Evolutionary conservation across 768 basidiomycete genomes (phyloP), one percentile per base, ranked within the genome.

Genomic region (Russula virescens): DNA sequence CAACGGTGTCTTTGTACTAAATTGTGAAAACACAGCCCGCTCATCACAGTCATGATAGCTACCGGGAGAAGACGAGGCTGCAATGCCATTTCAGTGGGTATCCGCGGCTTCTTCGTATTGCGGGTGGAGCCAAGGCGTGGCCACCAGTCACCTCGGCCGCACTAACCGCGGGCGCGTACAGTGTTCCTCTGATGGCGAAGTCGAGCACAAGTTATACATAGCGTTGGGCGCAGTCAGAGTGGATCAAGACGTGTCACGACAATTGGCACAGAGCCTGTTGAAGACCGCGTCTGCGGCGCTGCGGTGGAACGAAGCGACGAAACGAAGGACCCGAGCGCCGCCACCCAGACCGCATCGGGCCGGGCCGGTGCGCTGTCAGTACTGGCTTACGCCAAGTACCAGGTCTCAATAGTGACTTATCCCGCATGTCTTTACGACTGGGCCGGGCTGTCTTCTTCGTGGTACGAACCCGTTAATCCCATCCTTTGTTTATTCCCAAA

Each of bases 81-180:
- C n/a, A n/a, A n/a, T 7, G 91, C 95, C 14, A 91, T 98, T 50
- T 94, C 91, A 2, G 98, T 99, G 96, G 97, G 97, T 64, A 90
- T 99, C 45, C 97, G 97, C 57, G 96, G 96, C 21, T 98, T 96
- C 81, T 87, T 99, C 53, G 94, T 94, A 3, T 94, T 95, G 1
- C 92, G 98, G 75, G 89, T 96, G 34, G 97, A 99, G n/a, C n/a
- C n/a, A n/a, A n/a, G n/a, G 74, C 87, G 94, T 49, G 96, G 98
- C 72, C 90, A 97, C 74, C 95, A 88, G 86, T 50, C 97, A 89
- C 75, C 83, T 89, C 34, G 83, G 80, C 31, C 80, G 82, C 43
- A 82, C 86, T 63, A 95, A 91, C 13, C 78, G 86, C 47, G 81
- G 86, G 19, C 87, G 95, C 34, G 94, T 98, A 19, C 72, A 81